These are phyloP conservation scores for Corrigiola litoralis DNA, from an alignment of 179 eudicot genomes.

Conservation along the genomic window DNA sequence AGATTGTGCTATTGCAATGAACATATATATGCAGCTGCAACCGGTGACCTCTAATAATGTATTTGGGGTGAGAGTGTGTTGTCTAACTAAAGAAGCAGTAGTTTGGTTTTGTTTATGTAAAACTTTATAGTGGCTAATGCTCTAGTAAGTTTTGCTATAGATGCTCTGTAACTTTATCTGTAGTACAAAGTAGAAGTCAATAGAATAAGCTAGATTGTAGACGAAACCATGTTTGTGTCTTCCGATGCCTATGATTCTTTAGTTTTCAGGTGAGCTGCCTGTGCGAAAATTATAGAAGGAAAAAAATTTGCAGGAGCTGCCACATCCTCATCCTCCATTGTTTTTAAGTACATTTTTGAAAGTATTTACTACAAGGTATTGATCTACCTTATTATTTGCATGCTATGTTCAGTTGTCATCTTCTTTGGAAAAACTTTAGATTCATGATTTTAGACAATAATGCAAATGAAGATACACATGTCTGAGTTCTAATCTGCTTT, in stretches of 20 bases:
- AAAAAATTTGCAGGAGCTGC: too few relatives aligned
- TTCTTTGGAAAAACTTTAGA: too few relatives aligned
- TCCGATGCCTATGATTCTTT: not conserved
- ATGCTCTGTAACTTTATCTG: constrained; percentile 2
- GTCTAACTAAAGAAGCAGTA: not conserved
- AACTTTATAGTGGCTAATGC: constrained; percentile 1
- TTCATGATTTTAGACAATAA: too few relatives aligned
- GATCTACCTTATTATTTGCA: not conserved
- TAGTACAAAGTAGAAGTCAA: constrained; percentile 8
- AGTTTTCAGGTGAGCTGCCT: not conserved
- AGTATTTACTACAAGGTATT: too few relatives aligned
- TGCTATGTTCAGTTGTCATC: not conserved
- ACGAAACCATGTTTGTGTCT: not conserved
- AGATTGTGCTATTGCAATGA: not conserved
- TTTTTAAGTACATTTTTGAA: too few relatives aligned
- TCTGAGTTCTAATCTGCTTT: too few relatives aligned
- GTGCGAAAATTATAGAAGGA: too few relatives aligned
- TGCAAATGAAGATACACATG: too few relatives aligned
- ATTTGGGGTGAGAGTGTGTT: constrained; percentile 9
- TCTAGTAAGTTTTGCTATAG: not conserved
- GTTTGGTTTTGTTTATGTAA: not conserved
- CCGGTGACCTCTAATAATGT: not conserved
- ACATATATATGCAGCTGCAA: not conserved
- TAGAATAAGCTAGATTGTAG: constrained; percentile 11
- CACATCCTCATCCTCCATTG: too few relatives aligned